Evolutionary conservation across 2,329 filamentous ascomycete species (phyloP).

Genomic region (Fusarium miscanthi): DNA sequence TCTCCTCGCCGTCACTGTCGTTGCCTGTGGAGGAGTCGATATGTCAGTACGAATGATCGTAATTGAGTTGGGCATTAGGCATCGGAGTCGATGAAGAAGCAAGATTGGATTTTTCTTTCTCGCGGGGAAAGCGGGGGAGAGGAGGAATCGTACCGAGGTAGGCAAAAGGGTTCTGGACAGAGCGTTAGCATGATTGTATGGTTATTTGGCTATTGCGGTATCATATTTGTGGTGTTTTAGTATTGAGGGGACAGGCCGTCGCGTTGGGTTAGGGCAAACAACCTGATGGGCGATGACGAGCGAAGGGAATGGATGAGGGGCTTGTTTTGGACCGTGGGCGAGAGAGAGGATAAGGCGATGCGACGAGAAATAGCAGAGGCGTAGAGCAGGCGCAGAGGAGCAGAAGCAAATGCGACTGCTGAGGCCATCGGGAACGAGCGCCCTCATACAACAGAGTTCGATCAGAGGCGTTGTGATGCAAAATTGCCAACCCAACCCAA

Average conservation of each 20-base stretch:
- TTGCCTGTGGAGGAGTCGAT: conserved; percentile 59
- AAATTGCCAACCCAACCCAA: conserved; percentile 10
- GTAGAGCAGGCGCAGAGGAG: background rate
- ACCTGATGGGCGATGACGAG: conserved; percentile 34
- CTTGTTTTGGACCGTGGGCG: conserved; percentile 18
- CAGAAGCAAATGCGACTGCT: background rate
- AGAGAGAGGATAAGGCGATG: background rate
- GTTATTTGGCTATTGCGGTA: background rate
- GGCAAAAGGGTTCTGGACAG: conserved; percentile 93
- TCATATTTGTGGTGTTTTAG: conserved; percentile 10
- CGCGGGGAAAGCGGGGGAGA: conserved; percentile 38
- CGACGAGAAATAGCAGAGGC: background rate
- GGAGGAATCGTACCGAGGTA: conserved; percentile 82
- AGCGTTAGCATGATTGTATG: conserved; percentile 34
- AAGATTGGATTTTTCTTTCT: conserved; percentile 22
- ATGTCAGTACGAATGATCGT: conserved; percentile 43
- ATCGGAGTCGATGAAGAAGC: conserved; percentile 36
- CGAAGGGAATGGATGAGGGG: conserved; percentile 32
- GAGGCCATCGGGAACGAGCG: conserved; percentile 25
- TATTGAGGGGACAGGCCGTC: background rate
- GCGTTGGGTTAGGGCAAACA: conserved; percentile 39
- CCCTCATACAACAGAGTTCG: background rate
- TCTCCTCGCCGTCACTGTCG: conserved; percentile 70
- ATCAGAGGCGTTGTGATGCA: conserved; percentile 17
- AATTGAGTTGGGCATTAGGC: conserved; percentile 18